Evolutionary conservation across 164 flowering plant species (phyloP).

Genomic region (Chloranthus sessilifolius): DNA sequence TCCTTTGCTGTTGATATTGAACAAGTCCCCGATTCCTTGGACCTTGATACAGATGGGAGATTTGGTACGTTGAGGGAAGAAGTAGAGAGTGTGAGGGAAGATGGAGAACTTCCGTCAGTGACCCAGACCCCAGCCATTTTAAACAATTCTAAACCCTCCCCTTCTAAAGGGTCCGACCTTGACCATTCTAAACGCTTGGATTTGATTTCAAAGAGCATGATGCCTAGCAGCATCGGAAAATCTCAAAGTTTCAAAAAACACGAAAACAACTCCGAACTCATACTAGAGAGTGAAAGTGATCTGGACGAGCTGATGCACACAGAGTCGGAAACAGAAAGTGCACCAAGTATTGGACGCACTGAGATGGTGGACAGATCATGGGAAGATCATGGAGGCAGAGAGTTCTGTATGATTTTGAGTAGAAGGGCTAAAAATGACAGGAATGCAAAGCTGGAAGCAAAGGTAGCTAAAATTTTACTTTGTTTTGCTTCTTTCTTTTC

Average conservation of each 20-base stretch:
- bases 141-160: conserved; percentile 26
- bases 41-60: conserved; percentile 32
- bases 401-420: conserved; percentile 50
- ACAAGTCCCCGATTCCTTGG: conserved; percentile 35
- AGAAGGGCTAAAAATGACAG: conserved; percentile 30
- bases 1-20: conserved; percentile 32
- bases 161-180: conserved; percentile 32
- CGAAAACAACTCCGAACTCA: conserved; percentile 60
- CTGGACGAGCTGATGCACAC: conserved; percentile 41
- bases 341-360: conserved; percentile 11
- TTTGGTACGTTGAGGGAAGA: conserved; percentile 50
- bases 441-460: conserved; percentile 57
- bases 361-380: conserved; percentile 35
- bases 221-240: conserved; percentile 35
- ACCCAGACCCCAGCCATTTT: conserved; percentile 26
- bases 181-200: conserved; percentile 50
- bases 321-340: conserved; percentile 39
- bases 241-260: conserved; percentile 56
- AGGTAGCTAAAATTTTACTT: conserved; percentile 35
- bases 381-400: conserved; percentile 58
- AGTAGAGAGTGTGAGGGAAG: conserved; percentile 60
- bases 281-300: conserved; percentile 72
- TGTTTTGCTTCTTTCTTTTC: conserved; percentile 4
- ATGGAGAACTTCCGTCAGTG: conserved; percentile 89
- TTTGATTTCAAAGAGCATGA: conserved; percentile 61